Evolutionary conservation across 768 basidiomycete genomes (phyloP).

Genomic region (Psilocybe tampanensis): DNA sequence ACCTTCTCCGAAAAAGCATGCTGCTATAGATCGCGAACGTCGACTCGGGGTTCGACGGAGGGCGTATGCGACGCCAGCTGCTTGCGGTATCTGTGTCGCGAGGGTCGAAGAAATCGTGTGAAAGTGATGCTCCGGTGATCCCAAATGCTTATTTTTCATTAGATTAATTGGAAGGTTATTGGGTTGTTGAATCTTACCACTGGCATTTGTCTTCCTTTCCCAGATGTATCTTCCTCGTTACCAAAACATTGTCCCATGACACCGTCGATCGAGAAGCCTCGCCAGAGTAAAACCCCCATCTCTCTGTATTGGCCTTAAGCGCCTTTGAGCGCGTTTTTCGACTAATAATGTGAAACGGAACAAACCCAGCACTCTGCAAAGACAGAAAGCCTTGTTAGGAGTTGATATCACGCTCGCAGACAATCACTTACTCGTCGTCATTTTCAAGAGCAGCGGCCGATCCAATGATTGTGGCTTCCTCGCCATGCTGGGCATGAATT

Average conservation of each 20-base stretch:
- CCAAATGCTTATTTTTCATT: constrained; percentile 66
- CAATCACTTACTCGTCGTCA: constrained; percentile 76
- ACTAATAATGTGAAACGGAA: constrained; percentile 2
- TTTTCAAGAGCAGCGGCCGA: constrained; percentile 82
- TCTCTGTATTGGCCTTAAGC: constrained; percentile 85
- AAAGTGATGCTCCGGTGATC: constrained; percentile 82
- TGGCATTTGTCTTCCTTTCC: constrained; percentile 93
- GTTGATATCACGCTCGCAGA: neutral
- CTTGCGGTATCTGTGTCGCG: constrained; percentile 94
- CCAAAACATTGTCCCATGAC: constrained; percentile 94
- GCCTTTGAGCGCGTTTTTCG: constrained; percentile 4
- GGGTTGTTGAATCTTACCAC: constrained; percentile 56
- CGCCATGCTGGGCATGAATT: constrained; percentile 64
- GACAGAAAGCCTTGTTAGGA: neutral
- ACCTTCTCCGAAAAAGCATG: constrained; percentile 92
- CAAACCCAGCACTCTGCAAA: constrained; percentile 70
- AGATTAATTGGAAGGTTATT: constrained; percentile 3
- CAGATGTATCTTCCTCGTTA: constrained; percentile 75
- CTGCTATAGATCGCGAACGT: constrained; percentile 73
- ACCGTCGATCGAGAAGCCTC: constrained; percentile 77
- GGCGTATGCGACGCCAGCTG: constrained; percentile 91
- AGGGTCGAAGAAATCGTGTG: constrained; percentile 94
- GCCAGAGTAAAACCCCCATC: constrained; percentile 89
- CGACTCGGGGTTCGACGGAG: constrained; percentile 76
- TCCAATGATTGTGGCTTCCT: constrained; percentile 89